These are phyloP conservation scores for Podila epigama DNA, from an alignment of 192 early-diverging fungal species.

Conservation along the genomic window DNA sequence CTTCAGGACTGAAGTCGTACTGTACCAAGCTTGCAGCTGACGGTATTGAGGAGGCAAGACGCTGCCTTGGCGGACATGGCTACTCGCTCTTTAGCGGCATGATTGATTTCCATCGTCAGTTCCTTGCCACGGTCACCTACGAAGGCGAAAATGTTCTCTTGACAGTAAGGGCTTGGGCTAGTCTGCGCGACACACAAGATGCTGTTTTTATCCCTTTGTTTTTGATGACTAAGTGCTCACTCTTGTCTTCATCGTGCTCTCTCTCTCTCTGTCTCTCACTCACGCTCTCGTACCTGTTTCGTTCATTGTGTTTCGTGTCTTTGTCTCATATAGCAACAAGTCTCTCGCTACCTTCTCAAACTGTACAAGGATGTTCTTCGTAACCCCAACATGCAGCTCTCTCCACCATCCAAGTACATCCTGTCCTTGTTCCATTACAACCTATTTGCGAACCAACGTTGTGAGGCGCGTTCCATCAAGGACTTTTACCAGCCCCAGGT, in stretches of 20 bases:
- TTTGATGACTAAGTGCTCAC: neutral
- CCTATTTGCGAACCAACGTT: constrained; percentile 19
- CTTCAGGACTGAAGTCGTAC: constrained; percentile 81
- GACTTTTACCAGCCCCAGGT: constrained; percentile 58
- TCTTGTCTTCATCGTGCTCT: too few relatives aligned
- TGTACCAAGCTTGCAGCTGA: constrained; percentile 62
- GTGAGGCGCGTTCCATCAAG: constrained; percentile 14
- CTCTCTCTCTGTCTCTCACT: neutral
- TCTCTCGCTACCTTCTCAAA: constrained; percentile 75
- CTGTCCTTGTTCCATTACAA: constrained; percentile 11
- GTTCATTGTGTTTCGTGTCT: neutral
- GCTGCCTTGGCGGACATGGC: constrained; percentile 60
- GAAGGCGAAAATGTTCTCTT: constrained; percentile 77
- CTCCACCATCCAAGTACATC: constrained; percentile 34
- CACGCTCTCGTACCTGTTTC: neutral
- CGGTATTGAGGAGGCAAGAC: constrained; percentile 38
- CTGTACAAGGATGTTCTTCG: constrained; percentile 49
- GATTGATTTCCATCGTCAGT: constrained; percentile 66
- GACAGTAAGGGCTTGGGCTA: constrained; percentile 17
- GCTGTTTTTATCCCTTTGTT: neutral
- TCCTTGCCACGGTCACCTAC: constrained; percentile 60
- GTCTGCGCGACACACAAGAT: neutral
- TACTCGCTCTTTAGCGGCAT: constrained; percentile 75
- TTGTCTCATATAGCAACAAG: constrained; percentile 65
- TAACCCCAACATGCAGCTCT: constrained; percentile 22